Conservation (phyloP, 2,329 filamentous ascomycete genomes). For the Fusarium napiforme region DNA sequence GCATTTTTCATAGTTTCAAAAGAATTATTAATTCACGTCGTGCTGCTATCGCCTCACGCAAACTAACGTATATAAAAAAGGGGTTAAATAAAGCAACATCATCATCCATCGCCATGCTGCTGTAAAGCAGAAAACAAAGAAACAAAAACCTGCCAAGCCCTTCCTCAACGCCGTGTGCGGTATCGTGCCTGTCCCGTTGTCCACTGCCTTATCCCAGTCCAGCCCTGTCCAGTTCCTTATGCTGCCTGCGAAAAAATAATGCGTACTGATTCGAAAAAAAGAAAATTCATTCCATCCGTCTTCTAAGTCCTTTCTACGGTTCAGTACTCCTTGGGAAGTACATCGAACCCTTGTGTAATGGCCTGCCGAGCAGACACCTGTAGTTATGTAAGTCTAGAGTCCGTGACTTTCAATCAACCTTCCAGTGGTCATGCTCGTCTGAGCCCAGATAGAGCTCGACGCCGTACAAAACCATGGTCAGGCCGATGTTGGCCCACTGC, state of each 20-base stretch:
- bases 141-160: conserved; percentile 39
- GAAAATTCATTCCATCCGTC: conserved; percentile 11
- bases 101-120: conserved; percentile 51
- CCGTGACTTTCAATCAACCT: conserved; percentile 75
- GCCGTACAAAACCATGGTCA: conserved; percentile 90
- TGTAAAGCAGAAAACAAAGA: conserved; percentile 34
- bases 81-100: conserved; percentile 35
- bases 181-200: conserved; percentile 37
- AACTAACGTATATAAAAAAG: conserved; percentile 32
- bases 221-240: conserved; percentile 38
- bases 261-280: conserved; percentile 25
- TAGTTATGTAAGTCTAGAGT: not conserved
- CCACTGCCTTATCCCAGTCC: conserved; percentile 35
- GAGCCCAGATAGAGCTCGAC: conserved; percentile 89
- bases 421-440: conserved; percentile 93
- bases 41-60: conserved; percentile 8
- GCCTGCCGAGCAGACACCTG: not conserved
- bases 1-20: not conserved
- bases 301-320: conserved; percentile 14
- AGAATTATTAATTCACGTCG: conserved; percentile 18
- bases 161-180: conserved; percentile 48
- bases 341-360: conserved; percentile 16
- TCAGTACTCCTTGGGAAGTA: conserved; percentile 5
- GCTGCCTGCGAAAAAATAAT: conserved; percentile 30
- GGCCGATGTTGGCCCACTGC: conserved; percentile 92